Percentiles rank a stretch among this genome's conserved stretches.
phyloP scores from a whole-genome alignment of 345 rosid species.

The Durio zibethinus region DNA sequence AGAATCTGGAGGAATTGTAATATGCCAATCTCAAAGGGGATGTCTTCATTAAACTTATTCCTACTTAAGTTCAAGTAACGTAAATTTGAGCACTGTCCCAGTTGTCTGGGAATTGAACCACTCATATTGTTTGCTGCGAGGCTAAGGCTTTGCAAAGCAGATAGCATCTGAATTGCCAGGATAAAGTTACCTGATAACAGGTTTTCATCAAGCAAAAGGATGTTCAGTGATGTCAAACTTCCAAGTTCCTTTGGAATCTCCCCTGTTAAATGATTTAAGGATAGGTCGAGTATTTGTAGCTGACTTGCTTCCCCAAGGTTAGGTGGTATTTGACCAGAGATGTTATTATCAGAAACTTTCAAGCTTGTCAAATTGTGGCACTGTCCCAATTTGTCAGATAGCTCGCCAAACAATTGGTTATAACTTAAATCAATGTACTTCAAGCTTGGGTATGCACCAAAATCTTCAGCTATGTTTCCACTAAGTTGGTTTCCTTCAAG shows the following conservation, averaged over 20 bases:
- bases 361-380: background rate
- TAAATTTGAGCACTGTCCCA: background rate
- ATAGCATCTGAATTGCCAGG: constrained; percentile 9
- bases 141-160: background rate
- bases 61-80: background rate
- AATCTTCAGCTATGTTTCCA: constrained; percentile 18
- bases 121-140: background rate
- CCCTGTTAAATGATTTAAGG: constrained; percentile 23
- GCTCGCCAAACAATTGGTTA: background rate
- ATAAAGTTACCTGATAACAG: constrained; percentile 21
- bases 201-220: constrained; percentile 18
- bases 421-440: background rate
- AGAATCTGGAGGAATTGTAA: background rate
- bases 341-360: background rate
- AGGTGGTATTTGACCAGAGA: constrained; percentile 2
- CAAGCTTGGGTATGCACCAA: constrained; percentile 24
- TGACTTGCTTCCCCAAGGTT: constrained; percentile 18
- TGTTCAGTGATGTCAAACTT: constrained; percentile 9
- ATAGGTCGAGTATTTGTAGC: constrained; percentile 23
- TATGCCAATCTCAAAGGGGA: background rate
- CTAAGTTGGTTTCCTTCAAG: constrained; percentile 25
- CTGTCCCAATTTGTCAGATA: background rate
- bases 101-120: constrained; percentile 5
- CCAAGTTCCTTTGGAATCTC: constrained; percentile 23
- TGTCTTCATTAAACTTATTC: background rate